phyloP scores from a whole-genome alignment of 2,329 filamentous ascomycete genomes.

The Chalaropsis thielavioides region DNA sequence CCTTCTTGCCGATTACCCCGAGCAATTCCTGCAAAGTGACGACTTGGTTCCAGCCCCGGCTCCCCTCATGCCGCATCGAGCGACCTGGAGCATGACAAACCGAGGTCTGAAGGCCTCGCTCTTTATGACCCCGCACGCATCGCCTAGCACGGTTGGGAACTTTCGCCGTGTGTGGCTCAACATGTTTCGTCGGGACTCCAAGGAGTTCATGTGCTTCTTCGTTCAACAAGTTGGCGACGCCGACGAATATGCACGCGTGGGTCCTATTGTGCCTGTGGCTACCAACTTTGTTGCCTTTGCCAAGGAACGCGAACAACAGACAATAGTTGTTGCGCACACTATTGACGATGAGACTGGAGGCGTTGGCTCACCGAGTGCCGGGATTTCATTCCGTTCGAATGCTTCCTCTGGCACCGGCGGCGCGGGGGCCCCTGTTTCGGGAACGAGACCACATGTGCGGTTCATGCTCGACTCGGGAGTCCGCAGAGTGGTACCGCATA shows the following conservation, averaged over 20 bases:
- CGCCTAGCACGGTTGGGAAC: conserved; percentile 14
- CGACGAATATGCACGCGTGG: conserved; percentile 15
- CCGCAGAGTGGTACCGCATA: conserved; percentile 12
- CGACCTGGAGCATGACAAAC: conserved; percentile 15
- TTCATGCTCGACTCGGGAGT: conserved; percentile 12
- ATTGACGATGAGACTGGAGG: neutral
- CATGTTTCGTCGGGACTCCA: conserved; percentile 11
- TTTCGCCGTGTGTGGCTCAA: conserved; percentile 18
- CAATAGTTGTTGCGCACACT: conserved; percentile 16
- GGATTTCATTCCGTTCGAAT: conserved; percentile 2
- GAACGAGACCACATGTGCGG: conserved; percentile 9
- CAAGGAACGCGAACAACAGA: conserved; percentile 13
- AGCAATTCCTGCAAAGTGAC: conserved; percentile 10
- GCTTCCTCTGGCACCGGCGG: neutral
- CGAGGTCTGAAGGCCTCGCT: conserved; percentile 13
- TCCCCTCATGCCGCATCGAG: conserved; percentile 15
- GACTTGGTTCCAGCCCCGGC: conserved; percentile 10
- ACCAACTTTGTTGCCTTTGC: conserved; percentile 13
- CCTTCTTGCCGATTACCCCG: conserved; percentile 14
- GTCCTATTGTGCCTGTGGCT: conserved; percentile 12
- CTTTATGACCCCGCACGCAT: conserved; percentile 16
- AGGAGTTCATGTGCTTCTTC: conserved; percentile 17
- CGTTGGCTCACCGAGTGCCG: neutral
- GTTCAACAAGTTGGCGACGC: conserved; percentile 16
- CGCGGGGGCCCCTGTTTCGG: neutral